Evolutionary conservation across 1,284 basidiomycete species (phyloP), one percentile per base, ranked within the genome.

Genomic region (Moesziomyces sp.): DNA sequence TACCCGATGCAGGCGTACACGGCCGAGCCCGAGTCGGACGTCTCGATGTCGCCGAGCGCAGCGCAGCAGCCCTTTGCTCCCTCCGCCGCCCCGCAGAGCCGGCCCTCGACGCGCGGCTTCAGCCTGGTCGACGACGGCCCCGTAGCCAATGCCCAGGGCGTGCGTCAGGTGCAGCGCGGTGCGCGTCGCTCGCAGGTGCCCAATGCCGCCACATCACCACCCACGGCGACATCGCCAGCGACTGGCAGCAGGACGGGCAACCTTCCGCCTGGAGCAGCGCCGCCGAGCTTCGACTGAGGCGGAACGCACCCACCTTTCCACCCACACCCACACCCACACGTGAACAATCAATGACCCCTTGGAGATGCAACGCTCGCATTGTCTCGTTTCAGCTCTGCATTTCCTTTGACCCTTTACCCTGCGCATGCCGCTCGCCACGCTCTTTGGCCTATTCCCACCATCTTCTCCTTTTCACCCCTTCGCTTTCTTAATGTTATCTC

Each of bases 111-210:
- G 33, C 67, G 68, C 40, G 80, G 82, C 24, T 78, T 83, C 66
- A 79, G 74, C 46, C 58, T 84, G 30, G 79, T 81, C 23, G 82
- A 84, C 45, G 82, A 84, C 43, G 82, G 82, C 3, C 82, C 82
- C 46, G 79, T 82, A 19, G 76, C 79, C 1, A 64, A 57, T 18
- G 56, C 75, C 0, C 65, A 74, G 23, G 69, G 76, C 28, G 67
- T 82, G 46, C 71, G 80, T 43, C 80, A 78, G 51, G 80, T 82
- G 48, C 75, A 74, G 55, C 75, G 82, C 18, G 80, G 80, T 18
- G 73, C 79, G 19, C 67, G 79, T 35, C 74, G 80, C 38, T 76
- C 76, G 48, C 55, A 62, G 46, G 57, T 67, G 63, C 59, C 70
- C 42, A 58, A 62, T 50, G 46, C 56, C 47, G 57, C 53, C 45